phyloP scores from a whole-genome alignment of 257 asterid species.

The Orobanche coerulescens region DNA sequence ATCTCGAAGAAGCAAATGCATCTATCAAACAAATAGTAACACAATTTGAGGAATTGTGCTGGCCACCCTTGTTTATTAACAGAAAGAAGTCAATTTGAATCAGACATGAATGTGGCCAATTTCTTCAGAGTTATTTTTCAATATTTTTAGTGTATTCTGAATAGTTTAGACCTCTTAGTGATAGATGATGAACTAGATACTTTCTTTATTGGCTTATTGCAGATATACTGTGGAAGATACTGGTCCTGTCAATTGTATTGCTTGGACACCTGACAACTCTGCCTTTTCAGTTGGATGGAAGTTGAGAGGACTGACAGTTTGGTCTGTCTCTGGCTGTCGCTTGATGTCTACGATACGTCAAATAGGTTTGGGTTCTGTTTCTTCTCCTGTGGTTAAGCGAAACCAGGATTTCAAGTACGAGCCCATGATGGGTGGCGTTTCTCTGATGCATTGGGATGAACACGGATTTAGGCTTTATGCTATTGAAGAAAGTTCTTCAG shows the following conservation, averaged over 20 bases:
- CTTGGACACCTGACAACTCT: slow-evolving; percentile 95
- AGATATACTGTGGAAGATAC: slow-evolving; percentile 92
- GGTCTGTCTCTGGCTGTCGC: slow-evolving; percentile 99
- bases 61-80: neutral
- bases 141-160: neutral
- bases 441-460: slow-evolving; percentile 93
- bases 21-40: neutral
- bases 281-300: slow-evolving; percentile 99
- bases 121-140: neutral
- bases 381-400: slow-evolving; percentile 84
- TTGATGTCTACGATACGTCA: slow-evolving; percentile 97
- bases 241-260: slow-evolving; percentile 92
- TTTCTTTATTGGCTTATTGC: slow-evolving; percentile 24
- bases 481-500: slow-evolving; percentile 81
- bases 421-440: slow-evolving; percentile 94
- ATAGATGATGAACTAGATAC: slow-evolving; percentile 18
- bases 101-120: slow-evolving; percentile 6
- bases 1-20: neutral
- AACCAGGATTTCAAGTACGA: slow-evolving; percentile 81
- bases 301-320: slow-evolving; percentile 89
- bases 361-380: slow-evolving; percentile 77
- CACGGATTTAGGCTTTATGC: slow-evolving; percentile 94
- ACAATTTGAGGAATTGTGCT: neutral
- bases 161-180: neutral
- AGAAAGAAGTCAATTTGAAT: neutral